Evolutionary conservation across 139 green algal species (phyloP).

Genomic region (Microglena sp.): DNA sequence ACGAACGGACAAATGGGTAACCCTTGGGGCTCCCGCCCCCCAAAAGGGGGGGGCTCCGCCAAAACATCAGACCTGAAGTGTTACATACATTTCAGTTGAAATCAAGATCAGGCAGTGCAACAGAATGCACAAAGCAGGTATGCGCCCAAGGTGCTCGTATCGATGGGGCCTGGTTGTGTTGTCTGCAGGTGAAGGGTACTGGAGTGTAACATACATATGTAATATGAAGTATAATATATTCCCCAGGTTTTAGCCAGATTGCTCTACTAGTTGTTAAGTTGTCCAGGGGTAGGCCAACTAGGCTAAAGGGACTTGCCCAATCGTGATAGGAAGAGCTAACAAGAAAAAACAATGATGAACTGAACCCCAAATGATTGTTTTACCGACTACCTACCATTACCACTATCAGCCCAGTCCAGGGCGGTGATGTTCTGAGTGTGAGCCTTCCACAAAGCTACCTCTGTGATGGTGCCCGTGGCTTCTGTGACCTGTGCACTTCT

Average conservation of each 20-base stretch:
- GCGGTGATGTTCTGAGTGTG: slow-evolving; percentile 22
- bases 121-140: no score
- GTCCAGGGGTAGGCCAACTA: not conserved
- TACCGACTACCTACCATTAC: not conserved
- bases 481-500: not conserved
- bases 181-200: no score
- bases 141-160: no score
- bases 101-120: no score
- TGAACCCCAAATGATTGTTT: no score
- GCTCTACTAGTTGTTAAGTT: not conserved
- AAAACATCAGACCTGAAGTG: no score
- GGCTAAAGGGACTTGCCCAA: no score
- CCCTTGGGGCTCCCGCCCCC: no score
- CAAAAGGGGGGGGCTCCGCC: no score
- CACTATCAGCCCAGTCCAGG: slow-evolving; percentile 20
- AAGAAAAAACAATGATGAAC: not conserved
- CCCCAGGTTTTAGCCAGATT: slow-evolving; percentile 1
- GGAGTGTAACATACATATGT: not conserved
- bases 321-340: not conserved
- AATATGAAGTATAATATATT: not conserved
- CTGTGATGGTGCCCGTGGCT: not conserved
- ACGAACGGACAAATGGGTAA: no score
- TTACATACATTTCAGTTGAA: no score
- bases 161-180: no score
- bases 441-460: slow-evolving; percentile 24